Evolutionary conservation across 1,284 basidiomycete genomes (phyloP), one percentile per base, ranked within the genome.

Genomic region (Ustilago vetiveriae): DNA sequence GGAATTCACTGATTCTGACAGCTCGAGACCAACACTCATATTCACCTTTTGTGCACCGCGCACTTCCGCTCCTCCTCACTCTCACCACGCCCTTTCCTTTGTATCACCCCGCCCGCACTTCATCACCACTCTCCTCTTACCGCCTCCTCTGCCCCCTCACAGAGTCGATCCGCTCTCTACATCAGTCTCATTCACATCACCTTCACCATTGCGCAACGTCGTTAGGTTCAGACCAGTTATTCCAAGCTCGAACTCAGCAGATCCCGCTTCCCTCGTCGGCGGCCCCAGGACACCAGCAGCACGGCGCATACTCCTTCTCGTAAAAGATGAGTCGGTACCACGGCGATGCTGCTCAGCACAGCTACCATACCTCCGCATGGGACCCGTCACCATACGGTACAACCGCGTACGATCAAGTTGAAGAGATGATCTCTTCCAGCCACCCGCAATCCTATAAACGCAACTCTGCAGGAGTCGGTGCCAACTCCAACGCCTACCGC

Each of bases 361-460:
- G 53, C 50, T 62, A 68, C 22, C 65, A 68, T 27, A 57, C 33
- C 35, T 43, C 57, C 6, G 57, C 65, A 22, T 68, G 65, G 65
- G 65, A 58, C 10, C 54, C 65, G 3, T 57, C 65, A 6, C 65
- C 65, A 2, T 68, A 68, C 36, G 65, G 50, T 17, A 38, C 13
- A 14, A 55, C 58, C 26, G 54, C 53, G 2, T 54, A 62, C 48
- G 58, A 68, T n/a, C 35, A 49, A 13, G 55, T 65, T 13, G 40
- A 58, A 8, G 16, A 65, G 13, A 23, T 50, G 6, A 21, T 46
- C 35, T 35, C 50, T 3, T 21, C 49, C 21, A 11, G 21, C 13
- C 24, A n/a, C 13, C n/a, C 41, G 6, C 51, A 49, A 13, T n/a
- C 49, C 5, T 19, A 29, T 30, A 37, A 42, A 19, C 62, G 41